Percentiles rank a stretch among this genome's conserved stretches.
Evolutionary conservation across 1,284 basidiomycete genomes (phyloP).

Genomic region (Sporisorium sorghi): DNA sequence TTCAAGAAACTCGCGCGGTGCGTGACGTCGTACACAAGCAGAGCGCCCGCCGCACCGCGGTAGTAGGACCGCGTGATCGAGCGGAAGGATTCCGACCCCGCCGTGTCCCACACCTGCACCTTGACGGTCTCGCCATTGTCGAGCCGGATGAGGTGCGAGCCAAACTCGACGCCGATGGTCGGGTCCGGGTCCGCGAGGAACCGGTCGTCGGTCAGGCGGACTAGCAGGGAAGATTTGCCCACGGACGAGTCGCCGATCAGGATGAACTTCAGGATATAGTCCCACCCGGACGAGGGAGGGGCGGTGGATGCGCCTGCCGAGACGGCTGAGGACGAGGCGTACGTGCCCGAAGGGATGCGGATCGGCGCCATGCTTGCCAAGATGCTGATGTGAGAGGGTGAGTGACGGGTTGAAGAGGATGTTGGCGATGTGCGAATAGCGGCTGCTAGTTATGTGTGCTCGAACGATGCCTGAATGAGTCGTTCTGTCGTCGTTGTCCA

Average conservation of each 20-base stretch:
- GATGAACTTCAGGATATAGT: conserved; percentile 68
- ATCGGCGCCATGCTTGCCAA: conserved; percentile 38
- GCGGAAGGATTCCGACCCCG: conserved; percentile 61
- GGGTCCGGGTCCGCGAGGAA: conserved; percentile 63
- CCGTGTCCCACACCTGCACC: conserved; percentile 68
- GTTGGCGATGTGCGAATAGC: background rate
- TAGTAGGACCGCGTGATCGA: conserved; percentile 65
- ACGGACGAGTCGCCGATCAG: conserved; percentile 66
- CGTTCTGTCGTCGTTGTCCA: background rate
- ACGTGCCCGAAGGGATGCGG: conserved; percentile 40
- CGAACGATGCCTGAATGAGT: background rate
- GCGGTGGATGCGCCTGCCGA: conserved; percentile 27
- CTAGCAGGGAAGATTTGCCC: conserved; percentile 65
- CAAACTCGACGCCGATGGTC: conserved; percentile 68
- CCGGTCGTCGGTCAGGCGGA: conserved; percentile 65
- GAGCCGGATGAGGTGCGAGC: conserved; percentile 61
- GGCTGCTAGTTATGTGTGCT: background rate
- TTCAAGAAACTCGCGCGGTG: conserved; percentile 57
- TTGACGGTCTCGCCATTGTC: conserved; percentile 63
- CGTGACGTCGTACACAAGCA: conserved; percentile 66
- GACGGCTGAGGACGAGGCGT: background rate
- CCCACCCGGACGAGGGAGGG: conserved; percentile 53
- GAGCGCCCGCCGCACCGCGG: conserved; percentile 64
- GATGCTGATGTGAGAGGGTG: background rate
- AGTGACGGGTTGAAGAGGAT: background rate